Conservation (phyloP, 805 yeast species). For the Candida chilensis region DNA sequence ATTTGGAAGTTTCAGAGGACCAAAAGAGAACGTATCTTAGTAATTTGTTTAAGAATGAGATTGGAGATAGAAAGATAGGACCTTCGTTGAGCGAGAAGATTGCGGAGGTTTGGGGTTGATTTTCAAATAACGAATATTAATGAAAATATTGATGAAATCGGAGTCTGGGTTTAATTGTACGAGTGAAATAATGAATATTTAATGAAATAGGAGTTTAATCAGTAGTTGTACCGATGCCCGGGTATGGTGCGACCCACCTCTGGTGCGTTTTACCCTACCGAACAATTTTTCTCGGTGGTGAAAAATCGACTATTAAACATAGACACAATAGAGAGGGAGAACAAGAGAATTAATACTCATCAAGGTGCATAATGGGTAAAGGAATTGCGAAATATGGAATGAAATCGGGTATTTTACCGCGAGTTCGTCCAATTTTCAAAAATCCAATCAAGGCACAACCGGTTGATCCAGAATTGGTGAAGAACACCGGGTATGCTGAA, state of each 20-base stretch:
- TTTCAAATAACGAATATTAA: too few species aligned
- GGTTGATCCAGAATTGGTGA: constrained; percentile 32
- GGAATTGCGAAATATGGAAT: constrained; percentile 39
- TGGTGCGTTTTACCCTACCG: too few species aligned
- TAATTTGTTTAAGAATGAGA: constrained; percentile 24
- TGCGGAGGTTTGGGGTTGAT: constrained; percentile 47
- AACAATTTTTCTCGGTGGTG: too few species aligned
- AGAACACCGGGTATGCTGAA: constrained; percentile 62
- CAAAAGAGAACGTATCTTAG: constrained; percentile 21
- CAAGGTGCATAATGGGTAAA: constrained; percentile 39
- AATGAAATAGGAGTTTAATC: too few species aligned
- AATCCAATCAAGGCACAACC: constrained; percentile 49
- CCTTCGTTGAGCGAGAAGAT: constrained; percentile 40
- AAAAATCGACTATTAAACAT: too few species aligned
- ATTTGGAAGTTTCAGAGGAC: constrained; percentile 12
- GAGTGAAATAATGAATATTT: too few species aligned
- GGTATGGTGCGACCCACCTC: too few species aligned
- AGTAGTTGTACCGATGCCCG: too few species aligned
- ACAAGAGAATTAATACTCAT: too few species aligned
- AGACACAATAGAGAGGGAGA: too few species aligned
- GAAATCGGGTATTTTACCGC: constrained; percentile 79
- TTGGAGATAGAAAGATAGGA: constrained; percentile 45
- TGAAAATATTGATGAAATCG: too few species aligned
- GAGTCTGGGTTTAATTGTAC: too few species aligned
- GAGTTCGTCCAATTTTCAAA: constrained; percentile 66